phyloP scores from a whole-genome alignment of 2,329 filamentous ascomycete species.

The Leptographium galeiforme region DNA sequence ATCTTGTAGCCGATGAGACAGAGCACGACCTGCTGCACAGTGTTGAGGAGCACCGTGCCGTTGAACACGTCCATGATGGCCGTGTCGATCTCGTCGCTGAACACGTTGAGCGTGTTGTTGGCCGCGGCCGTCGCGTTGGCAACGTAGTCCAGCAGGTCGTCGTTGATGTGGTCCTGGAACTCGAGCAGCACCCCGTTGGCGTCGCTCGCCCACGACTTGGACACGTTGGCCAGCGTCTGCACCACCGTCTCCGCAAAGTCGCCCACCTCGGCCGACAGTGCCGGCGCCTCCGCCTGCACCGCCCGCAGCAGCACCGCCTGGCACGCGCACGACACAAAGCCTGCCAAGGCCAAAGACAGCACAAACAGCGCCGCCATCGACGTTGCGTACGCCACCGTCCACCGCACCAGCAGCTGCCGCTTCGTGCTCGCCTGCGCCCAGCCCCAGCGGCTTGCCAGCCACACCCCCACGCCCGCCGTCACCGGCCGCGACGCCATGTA shows the following conservation, averaged over 20 bases:
- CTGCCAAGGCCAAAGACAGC: constrained; percentile 67
- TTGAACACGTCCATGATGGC: constrained; percentile 69
- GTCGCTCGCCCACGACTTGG: constrained; percentile 59
- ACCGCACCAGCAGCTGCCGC: constrained; percentile 61
- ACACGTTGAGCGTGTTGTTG: constrained; percentile 73
- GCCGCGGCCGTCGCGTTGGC: constrained; percentile 68
- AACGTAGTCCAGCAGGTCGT: constrained; percentile 77
- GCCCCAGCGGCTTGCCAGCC: constrained; percentile 47
- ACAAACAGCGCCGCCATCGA: constrained; percentile 76
- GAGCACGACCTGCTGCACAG: constrained; percentile 66
- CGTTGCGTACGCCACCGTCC: constrained; percentile 79
- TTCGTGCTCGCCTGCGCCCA: constrained; percentile 25
- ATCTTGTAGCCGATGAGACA: constrained; percentile 87
- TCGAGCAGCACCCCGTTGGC: constrained; percentile 56
- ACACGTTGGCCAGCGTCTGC: constrained; percentile 56
- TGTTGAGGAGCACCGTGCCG: constrained; percentile 64
- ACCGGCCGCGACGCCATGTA: constrained; percentile 77
- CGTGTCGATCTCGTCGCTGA: constrained; percentile 63
- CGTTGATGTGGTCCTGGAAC: constrained; percentile 55
- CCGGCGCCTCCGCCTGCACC: constrained; percentile 64
- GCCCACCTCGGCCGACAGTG: constrained; percentile 59
- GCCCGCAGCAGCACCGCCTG: constrained; percentile 65
- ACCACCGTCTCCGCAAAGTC: constrained; percentile 71
- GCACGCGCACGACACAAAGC: constrained; percentile 69
- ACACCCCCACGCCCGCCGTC: constrained; percentile 60